Percentiles rank a stretch among this genome's conserved stretches.
phyloP scores from a whole-genome alignment of 2,329 filamentous ascomycete genomes.

The Calonectria hongkongensis region DNA sequence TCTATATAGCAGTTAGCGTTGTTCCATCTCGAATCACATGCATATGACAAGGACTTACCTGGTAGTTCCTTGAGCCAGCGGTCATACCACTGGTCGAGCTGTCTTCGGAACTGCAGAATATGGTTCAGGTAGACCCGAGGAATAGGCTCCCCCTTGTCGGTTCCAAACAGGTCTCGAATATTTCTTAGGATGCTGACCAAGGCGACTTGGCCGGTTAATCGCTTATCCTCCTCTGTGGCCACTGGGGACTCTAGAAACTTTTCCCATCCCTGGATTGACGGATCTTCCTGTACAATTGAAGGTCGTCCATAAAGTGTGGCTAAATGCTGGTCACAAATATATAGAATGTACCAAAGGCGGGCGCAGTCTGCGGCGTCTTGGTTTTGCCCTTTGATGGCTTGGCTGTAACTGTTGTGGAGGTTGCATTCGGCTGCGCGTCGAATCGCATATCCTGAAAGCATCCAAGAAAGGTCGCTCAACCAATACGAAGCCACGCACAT shows the following conservation, averaged over 20 bases:
- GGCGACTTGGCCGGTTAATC: conserved; percentile 76
- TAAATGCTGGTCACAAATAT: conserved; percentile 77
- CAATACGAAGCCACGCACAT: conserved; percentile 78
- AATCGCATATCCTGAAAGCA: conserved; percentile 73
- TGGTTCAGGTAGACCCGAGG: conserved; percentile 73
- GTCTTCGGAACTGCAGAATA: conserved; percentile 58
- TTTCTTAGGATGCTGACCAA: conserved; percentile 75
- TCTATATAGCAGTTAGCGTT: conserved; percentile 47
- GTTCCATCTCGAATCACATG: fast-evolving
- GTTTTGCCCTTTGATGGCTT: conserved; percentile 61
- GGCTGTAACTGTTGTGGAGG: conserved; percentile 64
- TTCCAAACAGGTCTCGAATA: conserved; percentile 74
- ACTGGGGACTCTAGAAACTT: conserved; percentile 71
- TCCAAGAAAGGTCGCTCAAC: conserved; percentile 78
- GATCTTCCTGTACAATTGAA: conserved; percentile 75
- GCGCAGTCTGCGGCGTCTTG: conserved; percentile 71
- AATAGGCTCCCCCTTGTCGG: conserved; percentile 72
- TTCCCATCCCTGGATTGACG: conserved; percentile 74
- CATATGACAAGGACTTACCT: conserved; percentile 48
- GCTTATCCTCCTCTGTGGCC: conserved; percentile 72
- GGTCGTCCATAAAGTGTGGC: conserved; percentile 77
- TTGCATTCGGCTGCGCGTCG: conserved; percentile 69
- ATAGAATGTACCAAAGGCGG: conserved; percentile 77
- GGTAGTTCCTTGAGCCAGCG: conserved; percentile 60
- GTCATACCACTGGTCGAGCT: conserved; percentile 63